These are phyloP conservation scores for Citrus hindsii DNA, from an alignment of 345 rosid species.

Conservation along the genomic window DNA sequence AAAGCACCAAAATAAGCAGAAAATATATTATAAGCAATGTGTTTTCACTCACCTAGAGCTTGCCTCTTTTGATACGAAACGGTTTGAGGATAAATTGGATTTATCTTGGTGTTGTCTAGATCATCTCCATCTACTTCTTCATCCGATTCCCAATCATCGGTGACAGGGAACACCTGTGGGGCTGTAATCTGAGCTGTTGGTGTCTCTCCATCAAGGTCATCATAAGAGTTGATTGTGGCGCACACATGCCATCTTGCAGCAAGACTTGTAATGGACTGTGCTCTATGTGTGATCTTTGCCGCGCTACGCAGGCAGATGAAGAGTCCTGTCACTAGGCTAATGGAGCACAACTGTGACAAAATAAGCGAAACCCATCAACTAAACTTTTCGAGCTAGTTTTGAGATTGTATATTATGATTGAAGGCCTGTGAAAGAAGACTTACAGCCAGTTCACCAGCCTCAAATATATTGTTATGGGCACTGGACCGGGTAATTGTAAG, in stretches of 20 bases:
- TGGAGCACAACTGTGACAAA: conserved; percentile 63
- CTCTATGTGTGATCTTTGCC: conserved; percentile 86
- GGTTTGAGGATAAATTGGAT: conserved; percentile 62
- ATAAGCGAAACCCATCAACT: neutral
- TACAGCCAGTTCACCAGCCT: conserved; percentile 82
- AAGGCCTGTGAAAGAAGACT: neutral
- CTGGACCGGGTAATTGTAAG: conserved; percentile 55
- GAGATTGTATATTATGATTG: neutral
- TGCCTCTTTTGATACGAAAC: conserved; percentile 85
- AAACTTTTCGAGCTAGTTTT: no score
- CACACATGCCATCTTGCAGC: conserved; percentile 90
- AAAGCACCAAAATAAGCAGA: neutral
- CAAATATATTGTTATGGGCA: conserved; percentile 56
- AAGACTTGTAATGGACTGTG: conserved; percentile 76
- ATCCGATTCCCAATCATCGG: conserved; percentile 40
- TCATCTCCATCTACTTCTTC: conserved; percentile 78
- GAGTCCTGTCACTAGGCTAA: conserved; percentile 72
- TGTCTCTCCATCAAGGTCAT: conserved; percentile 64
- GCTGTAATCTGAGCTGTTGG: conserved; percentile 35
- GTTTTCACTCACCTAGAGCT: conserved; percentile 58
- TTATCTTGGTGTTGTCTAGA: conserved; percentile 47
- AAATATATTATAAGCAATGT: neutral
- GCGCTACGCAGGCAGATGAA: conserved; percentile 90
- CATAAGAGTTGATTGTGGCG: conserved; percentile 75
- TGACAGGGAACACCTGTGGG: conserved; percentile 25